Conservation (phyloP, 371 early-diverging fungal species). For the Funneliformis caledonium region DNA sequence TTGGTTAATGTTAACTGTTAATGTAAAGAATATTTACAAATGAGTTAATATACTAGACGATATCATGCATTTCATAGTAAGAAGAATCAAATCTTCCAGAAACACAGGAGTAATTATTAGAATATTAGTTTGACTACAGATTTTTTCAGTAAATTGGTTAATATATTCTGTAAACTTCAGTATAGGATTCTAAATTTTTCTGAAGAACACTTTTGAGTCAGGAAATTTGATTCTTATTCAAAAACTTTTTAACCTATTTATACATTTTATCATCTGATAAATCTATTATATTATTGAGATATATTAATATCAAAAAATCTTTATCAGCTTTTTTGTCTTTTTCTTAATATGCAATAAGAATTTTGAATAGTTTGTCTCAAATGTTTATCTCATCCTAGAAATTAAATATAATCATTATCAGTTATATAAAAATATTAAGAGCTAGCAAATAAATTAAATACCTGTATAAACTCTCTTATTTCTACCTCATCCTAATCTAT, state of each 20-base stretch:
- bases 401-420: too few species aligned
- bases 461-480: too few species aligned
- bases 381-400: slow-evolving; percentile 10
- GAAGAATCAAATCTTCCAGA: slow-evolving; percentile 3
- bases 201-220: slow-evolving; percentile 13
- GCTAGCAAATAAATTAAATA: too few species aligned
- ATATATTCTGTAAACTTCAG: slow-evolving; percentile 17
- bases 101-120: slow-evolving; percentile 15
- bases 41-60: slow-evolving; percentile 18
- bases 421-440: too few species aligned
- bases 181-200: slow-evolving; percentile 28
- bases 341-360: slow-evolving; percentile 2
- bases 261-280: slow-evolving; percentile 14
- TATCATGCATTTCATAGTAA: slow-evolving; percentile 29
- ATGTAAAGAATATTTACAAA: slow-evolving; percentile 14
- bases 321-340: neutral
- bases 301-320: slow-evolving; percentile 10
- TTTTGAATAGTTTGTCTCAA: slow-evolving; percentile 9
- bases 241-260: slow-evolving; percentile 12
- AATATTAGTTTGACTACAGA: neutral
- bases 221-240: slow-evolving; percentile 5
- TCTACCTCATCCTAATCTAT: too few species aligned
- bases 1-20: slow-evolving; percentile 25
- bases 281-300: slow-evolving; percentile 22
- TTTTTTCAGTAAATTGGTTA: slow-evolving; percentile 25